phyloP scores from a whole-genome alignment of 2,329 filamentous ascomycete species.

The Dactylonectria estremocensis region DNA sequence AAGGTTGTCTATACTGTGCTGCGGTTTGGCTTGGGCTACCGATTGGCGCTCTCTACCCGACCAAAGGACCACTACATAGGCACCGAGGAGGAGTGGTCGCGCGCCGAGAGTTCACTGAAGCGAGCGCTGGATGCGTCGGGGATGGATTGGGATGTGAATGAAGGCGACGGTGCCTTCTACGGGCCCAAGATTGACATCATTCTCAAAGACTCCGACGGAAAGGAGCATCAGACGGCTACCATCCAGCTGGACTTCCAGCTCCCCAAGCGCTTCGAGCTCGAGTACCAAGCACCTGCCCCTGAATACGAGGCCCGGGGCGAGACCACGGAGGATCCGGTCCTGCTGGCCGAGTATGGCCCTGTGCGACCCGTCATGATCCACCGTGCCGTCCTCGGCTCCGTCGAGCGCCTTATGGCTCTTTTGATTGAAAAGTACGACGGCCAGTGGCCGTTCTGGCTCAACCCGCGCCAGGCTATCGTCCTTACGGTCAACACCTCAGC shows the following conservation, averaged over 20 bases:
- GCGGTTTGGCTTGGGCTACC: conserved; percentile 77
- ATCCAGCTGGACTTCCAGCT: conserved; percentile 93
- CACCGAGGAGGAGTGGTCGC: conserved; percentile 73
- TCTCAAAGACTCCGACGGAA: conserved; percentile 83
- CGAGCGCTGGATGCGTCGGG: conserved; percentile 75
- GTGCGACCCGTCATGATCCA: conserved; percentile 86
- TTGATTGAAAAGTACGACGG: conserved; percentile 88
- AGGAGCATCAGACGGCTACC: conserved; percentile 90
- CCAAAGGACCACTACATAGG: conserved; percentile 86
- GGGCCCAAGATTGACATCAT: conserved; percentile 94
- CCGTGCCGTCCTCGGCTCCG: conserved; percentile 85
- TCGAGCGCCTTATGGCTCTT: conserved; percentile 88
- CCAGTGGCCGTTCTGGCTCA: conserved; percentile 90
- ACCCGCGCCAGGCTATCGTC: conserved; percentile 82
- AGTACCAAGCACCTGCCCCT: conserved; percentile 80
- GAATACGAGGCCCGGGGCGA: conserved; percentile 71
- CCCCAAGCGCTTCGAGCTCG: conserved; percentile 83
- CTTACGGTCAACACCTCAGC: conserved; percentile 78
- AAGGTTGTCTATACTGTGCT: conserved; percentile 80
- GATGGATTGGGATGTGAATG: conserved; percentile 80
- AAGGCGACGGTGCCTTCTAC: conserved; percentile 91
- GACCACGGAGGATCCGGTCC: conserved; percentile 63
- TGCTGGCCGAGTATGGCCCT: conserved; percentile 68
- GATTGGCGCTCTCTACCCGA: conserved; percentile 83
- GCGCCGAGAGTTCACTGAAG: conserved; percentile 59